Evolutionary conservation across 768 basidiomycete genomes (phyloP).

Genomic region (Asterophora lycoperdoides): DNA sequence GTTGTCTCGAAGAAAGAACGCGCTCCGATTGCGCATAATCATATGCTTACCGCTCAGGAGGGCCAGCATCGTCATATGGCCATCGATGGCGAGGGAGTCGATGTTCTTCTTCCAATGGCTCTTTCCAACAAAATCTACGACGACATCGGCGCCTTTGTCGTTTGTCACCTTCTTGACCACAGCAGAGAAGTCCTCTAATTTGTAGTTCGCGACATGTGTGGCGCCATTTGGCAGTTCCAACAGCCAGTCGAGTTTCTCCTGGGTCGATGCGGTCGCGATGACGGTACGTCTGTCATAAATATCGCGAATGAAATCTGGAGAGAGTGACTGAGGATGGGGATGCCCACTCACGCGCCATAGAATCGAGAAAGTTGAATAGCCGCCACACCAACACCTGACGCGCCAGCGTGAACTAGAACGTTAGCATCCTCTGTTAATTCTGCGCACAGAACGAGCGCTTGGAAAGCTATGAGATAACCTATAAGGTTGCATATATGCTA

Average conservation of each 20-base stretch:
- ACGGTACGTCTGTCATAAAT: conserved; percentile 56
- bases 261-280: conserved; percentile 81
- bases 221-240: conserved; percentile 61
- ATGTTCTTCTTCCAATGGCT: conserved; percentile 74
- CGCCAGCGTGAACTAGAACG: conserved; percentile 87
- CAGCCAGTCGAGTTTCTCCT: conserved; percentile 79
- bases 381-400: conserved; percentile 85
- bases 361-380: conserved; percentile 82
- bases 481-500: not conserved
- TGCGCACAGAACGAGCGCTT: conserved; percentile 56
- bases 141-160: conserved; percentile 71
- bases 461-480: conserved; percentile 33
- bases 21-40: not conserved
- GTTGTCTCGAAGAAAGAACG: too few species aligned
- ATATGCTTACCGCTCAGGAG: conserved; percentile 56
- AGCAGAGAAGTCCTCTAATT: conserved; percentile 72
- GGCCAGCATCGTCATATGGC: conserved; percentile 67
- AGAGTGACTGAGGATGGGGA: too few species aligned
- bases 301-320: not conserved
- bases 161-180: conserved; percentile 66
- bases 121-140: conserved; percentile 82
- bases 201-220: conserved; percentile 82
- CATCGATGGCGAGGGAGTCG: conserved; percentile 64
- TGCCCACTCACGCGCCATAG: conserved; percentile 60
- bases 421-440: conserved; percentile 65